Evolutionary conservation across 2,329 filamentous ascomycete species (phyloP).

Genomic region (Cladophialophora psammophila): DNA sequence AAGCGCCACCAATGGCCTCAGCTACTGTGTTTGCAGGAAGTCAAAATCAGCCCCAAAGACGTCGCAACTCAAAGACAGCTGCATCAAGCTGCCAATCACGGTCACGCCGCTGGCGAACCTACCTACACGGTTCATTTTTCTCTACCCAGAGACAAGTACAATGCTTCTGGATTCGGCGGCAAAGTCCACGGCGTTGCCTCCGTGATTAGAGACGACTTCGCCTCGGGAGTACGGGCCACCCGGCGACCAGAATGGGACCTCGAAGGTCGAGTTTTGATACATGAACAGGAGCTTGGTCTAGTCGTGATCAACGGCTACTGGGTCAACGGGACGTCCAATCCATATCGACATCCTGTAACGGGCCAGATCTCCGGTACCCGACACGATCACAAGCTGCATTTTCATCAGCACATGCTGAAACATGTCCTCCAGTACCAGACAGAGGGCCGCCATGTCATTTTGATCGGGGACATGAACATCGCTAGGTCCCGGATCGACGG

Average conservation of each 20-base stretch:
- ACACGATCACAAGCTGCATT: slow-evolving; percentile 60
- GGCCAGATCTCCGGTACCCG: slow-evolving; percentile 55
- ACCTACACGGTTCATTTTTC: slow-evolving; percentile 55
- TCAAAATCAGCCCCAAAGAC: slow-evolving; percentile 56
- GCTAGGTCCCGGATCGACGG: slow-evolving; percentile 56
- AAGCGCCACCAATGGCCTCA: slow-evolving; percentile 54
- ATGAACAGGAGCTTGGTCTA: slow-evolving; percentile 30
- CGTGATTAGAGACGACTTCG: slow-evolving; percentile 57
- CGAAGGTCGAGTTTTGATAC: slow-evolving; percentile 60
- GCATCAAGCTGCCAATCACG: slow-evolving; percentile 47
- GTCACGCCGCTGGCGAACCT: slow-evolving; percentile 41
- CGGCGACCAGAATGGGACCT: slow-evolving; percentile 59
- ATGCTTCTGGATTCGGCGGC: slow-evolving; percentile 59
- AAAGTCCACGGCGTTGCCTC: slow-evolving; percentile 62
- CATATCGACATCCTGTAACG: slow-evolving; percentile 49
- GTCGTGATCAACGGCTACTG: slow-evolving; percentile 61
- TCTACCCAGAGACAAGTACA: slow-evolving; percentile 58
- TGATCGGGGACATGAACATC: slow-evolving; percentile 63
- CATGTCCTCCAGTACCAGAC: slow-evolving; percentile 54
- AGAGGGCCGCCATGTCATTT: slow-evolving; percentile 53
- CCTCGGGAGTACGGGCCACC: slow-evolving; percentile 43
- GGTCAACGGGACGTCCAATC: slow-evolving; percentile 59
- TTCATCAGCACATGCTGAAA: slow-evolving; percentile 56
- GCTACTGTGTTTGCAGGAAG: slow-evolving; percentile 58
- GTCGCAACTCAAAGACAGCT: slow-evolving; percentile 50